Base-by-base conservation (phyloP, 768 basidiomycete genomes). In the Mycena belliarum region DNA sequence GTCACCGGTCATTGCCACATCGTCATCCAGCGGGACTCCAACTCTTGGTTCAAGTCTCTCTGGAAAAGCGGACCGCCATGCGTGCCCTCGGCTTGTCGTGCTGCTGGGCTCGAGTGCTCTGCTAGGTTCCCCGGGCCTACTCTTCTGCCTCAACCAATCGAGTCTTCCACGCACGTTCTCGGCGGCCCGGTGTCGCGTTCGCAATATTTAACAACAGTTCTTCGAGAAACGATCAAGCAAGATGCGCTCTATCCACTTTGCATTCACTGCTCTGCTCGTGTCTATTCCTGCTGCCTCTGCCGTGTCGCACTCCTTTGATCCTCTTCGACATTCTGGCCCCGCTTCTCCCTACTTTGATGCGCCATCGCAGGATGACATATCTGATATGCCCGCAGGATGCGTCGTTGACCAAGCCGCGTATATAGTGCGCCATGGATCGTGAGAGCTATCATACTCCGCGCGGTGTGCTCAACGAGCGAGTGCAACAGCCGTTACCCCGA, bases 331-430 rank as follows among this genome's bases (percentile, higher is more conserved):
- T 62, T 75, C 75, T n/a, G 78, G 77, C 0, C 67, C 72, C 2
- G 73, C 76, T 0, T 75, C 75, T 1, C 77, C 77, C 1, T 79
- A 77, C 59, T 79, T 79, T 50, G 70, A 74, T 43, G 76, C 77
- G 5, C 76, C 78, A 1, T 66, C 72, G 4, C 76, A 74, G 54
- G 66, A 63, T 23, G 75, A 71, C 11, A 71, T 79, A 32, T 43
- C 45, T 6, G 59, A 64, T 2, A 76, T 72, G 3, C 77, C 78
- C 3, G 49, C 65, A 1, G 74, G 74, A 23, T 79, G 77, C 53
- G 62, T 66, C 2, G 76, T 79, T 0, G 77, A 78, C 33, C 76
- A 77, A 57, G 77, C 78, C 0, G 76, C 77, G 4, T 79, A 77
- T 52, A 76, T 78, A 15, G 54, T 77, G 2, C 73, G 78, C 0